These are phyloP conservation scores for Lipomyces lipofer DNA, from an alignment of 805 yeast genomes.

Conservation along the genomic window DNA sequence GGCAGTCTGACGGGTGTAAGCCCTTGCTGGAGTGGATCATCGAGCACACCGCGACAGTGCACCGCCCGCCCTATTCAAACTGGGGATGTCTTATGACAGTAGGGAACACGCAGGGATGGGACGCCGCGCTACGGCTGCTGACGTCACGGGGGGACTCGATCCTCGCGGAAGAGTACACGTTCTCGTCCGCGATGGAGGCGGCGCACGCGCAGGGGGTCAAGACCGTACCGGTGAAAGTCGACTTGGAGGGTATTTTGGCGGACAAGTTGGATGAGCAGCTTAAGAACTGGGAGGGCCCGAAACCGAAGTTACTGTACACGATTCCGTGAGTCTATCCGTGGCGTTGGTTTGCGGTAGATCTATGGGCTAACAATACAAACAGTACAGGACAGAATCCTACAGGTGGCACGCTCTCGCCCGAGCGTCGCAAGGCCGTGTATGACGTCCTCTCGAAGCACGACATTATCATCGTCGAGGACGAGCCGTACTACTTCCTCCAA, in stretches of 20 bases:
- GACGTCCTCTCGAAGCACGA: conserved; percentile 65
- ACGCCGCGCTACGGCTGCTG: conserved; percentile 75
- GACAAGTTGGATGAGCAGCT: conserved; percentile 55
- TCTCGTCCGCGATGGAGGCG: conserved; percentile 71
- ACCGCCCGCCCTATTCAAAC: conserved; percentile 55
- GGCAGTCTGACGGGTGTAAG: conserved; percentile 77
- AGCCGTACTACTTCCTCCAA: conserved; percentile 79
- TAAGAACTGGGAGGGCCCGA: conserved; percentile 59
- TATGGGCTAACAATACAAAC: neutral
- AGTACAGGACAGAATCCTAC: conserved; percentile 82
- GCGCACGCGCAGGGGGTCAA: conserved; percentile 62
- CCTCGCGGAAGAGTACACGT: conserved; percentile 74
- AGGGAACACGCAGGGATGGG: conserved; percentile 93
- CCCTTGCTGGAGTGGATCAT: conserved; percentile 66
- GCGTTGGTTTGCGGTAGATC: neutral
- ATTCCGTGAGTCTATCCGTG: conserved; percentile 21
- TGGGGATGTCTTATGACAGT: conserved; percentile 73
- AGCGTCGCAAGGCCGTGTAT: conserved; percentile 60
- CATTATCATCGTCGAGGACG: conserved; percentile 75
- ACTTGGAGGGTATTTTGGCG: conserved; percentile 61
- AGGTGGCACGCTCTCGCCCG: conserved; percentile 62
- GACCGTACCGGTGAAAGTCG: conserved; percentile 68
- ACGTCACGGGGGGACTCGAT: conserved; percentile 65
- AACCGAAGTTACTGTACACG: conserved; percentile 42
- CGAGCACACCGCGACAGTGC: conserved; percentile 58